Percentiles rank a stretch among this genome's conserved stretches.
Conservation (phyloP, 2,329 filamentous ascomycete species). For the Cladophialophora exuberans region DNA sequence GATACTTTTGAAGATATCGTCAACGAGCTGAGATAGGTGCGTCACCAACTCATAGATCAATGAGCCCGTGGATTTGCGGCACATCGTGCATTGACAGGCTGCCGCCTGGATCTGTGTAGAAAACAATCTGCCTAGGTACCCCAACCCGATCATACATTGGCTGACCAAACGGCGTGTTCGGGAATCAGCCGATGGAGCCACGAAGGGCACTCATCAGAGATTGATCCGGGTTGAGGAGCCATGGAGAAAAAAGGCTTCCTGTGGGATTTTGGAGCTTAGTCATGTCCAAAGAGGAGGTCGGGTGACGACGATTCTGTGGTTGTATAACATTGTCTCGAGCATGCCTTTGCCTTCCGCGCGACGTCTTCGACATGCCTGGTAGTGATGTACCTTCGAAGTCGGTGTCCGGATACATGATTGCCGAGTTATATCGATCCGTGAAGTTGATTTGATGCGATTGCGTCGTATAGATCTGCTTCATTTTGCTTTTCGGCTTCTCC, state of each 20-base stretch:
- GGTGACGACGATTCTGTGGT: too few species aligned
- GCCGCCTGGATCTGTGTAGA: slow-evolving; percentile 6
- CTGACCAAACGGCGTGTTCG: slow-evolving; percentile 18
- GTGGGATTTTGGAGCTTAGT: too few species aligned
- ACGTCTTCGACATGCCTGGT: too few species aligned
- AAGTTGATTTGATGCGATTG: slow-evolving; percentile 2
- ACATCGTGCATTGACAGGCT: slow-evolving; percentile 26
- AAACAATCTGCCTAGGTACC: too few species aligned
- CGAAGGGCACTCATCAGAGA: slow-evolving; percentile 25
- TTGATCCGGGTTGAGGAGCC: slow-evolving; percentile 15
- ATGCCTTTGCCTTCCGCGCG: too few species aligned
- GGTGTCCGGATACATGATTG: not conserved
- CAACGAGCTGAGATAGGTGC: slow-evolving; percentile 21
- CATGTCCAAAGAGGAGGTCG: too few species aligned
- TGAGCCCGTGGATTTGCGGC: slow-evolving; percentile 25
- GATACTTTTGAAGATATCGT: slow-evolving; percentile 23
- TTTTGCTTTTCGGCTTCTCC: slow-evolving; percentile 44
- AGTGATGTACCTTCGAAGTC: not conserved
- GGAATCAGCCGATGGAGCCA: slow-evolving; percentile 26
- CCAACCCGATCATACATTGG: slow-evolving; percentile 15
- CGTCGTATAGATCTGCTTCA: slow-evolving; percentile 4
- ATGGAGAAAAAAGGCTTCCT: not conserved
- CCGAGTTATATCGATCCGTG: not conserved
- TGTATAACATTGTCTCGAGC: too few species aligned
- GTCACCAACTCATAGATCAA: slow-evolving; percentile 23